Conservation (phyloP, 257 asterid species). For the Perilla frutescens region DNA sequence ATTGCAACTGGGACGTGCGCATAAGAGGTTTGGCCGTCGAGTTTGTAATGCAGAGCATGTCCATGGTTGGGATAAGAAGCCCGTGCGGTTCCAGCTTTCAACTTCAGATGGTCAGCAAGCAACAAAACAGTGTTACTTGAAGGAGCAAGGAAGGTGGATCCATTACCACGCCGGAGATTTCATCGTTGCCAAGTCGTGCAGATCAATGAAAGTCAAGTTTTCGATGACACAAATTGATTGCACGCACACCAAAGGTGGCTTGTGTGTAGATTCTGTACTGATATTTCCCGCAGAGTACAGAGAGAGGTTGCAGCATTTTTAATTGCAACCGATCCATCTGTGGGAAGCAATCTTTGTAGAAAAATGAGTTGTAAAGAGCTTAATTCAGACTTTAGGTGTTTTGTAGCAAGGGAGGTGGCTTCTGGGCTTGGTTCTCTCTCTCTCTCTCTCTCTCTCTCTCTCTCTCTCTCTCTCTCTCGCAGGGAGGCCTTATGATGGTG, state of each 20-base stretch:
- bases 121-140: slow-evolving; percentile 75
- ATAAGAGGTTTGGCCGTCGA: slow-evolving; percentile 70
- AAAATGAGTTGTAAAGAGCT: slow-evolving; percentile 12
- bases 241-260: slow-evolving; percentile 92
- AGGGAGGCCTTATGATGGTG: too few relatives aligned
- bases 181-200: slow-evolving; percentile 41
- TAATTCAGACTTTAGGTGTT: background rate
- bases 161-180: slow-evolving; percentile 82
- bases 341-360: slow-evolving; percentile 26
- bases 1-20: slow-evolving; percentile 71
- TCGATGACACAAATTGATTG: slow-evolving; percentile 97
- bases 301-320: slow-evolving; percentile 75
- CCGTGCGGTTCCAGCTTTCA: slow-evolving; percentile 72
- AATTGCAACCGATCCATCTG: slow-evolving; percentile 44
- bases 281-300: slow-evolving; percentile 62
- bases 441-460: too few relatives aligned
- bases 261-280: slow-evolving; percentile 84
- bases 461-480: too few relatives aligned
- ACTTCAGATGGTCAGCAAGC: slow-evolving; percentile 83
- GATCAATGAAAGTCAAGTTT: slow-evolving; percentile 63
- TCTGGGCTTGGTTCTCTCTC: background rate
- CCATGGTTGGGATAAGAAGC: slow-evolving; percentile 93
- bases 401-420: background rate
- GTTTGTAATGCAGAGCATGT: slow-evolving; percentile 71
- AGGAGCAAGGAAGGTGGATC: slow-evolving; percentile 79